A percentile compares a stretch with the other conserved stretches of the same genome.
These are phyloP conservation scores for Talaromyces sp. DNA, from an alignment of 2,329 filamentous ascomycete genomes.

Conservation along the genomic window DNA sequence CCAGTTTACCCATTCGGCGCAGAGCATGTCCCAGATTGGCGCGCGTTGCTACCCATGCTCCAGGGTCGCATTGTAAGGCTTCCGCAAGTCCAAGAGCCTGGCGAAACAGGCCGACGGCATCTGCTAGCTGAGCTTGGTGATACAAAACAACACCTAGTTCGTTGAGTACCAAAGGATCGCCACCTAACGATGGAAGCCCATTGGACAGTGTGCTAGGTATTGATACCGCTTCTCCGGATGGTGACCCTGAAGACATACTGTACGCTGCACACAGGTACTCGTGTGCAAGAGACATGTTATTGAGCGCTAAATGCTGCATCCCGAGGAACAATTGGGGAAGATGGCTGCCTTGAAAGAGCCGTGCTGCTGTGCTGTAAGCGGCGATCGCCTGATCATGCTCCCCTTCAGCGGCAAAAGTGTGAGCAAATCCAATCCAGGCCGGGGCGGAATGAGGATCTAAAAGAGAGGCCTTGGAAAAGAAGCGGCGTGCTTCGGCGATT, in stretches of 20 bases:
- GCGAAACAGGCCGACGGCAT: constrained; percentile 71
- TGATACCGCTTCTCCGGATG: constrained; percentile 22
- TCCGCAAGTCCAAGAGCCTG: constrained; percentile 71
- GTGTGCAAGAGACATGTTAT: constrained; percentile 87
- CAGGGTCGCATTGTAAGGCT: constrained; percentile 74
- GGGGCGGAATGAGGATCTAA: constrained; percentile 97
- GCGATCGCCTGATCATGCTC: constrained; percentile 98
- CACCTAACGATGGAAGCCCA: constrained; percentile 25
- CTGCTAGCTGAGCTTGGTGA: constrained; percentile 72
- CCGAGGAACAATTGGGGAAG: constrained; percentile 91
- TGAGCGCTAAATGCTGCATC: constrained; percentile 96
- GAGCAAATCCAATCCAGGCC: constrained; percentile 97
- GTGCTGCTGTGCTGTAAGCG: constrained; percentile 90
- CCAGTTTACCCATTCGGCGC: constrained; percentile 62
- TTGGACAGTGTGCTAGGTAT: constrained; percentile 19
- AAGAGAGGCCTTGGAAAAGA: constrained; percentile 95
- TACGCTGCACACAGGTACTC: constrained; percentile 93
- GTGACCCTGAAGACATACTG: constrained; percentile 44
- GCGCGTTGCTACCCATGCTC: constrained; percentile 75
- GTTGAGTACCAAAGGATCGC: constrained; percentile 83
- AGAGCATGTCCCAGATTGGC: constrained; percentile 88
- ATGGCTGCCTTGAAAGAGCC: constrained; percentile 94
- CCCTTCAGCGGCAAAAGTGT: constrained; percentile 94
- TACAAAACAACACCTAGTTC: constrained; percentile 96
- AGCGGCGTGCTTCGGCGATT: constrained; percentile 87